Evolutionary conservation across 306 rosid genomes (phyloP).

Genomic region (Malus orientalis): DNA sequence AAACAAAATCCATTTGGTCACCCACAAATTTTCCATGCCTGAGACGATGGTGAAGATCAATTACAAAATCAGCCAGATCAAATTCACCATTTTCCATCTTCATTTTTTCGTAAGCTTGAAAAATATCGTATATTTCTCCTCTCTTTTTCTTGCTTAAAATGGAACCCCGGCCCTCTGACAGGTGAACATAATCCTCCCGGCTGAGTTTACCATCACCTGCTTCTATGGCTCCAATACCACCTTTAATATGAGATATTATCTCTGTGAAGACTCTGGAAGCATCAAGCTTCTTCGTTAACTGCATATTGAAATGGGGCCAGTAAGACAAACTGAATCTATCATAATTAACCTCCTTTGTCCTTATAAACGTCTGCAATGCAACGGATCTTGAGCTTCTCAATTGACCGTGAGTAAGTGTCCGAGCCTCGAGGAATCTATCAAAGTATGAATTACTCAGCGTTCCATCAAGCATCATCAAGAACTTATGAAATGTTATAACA

Average conservation of each 20-base stretch:
- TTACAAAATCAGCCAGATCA: slow-evolving; percentile 72
- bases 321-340: slow-evolving; percentile 54
- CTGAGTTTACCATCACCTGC: slow-evolving; percentile 37
- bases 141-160: slow-evolving; percentile 37
- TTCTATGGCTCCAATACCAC: slow-evolving; percentile 38
- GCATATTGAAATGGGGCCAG: slow-evolving; percentile 66
- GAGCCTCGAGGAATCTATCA: slow-evolving; percentile 39
- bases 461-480: slow-evolving; percentile 77
- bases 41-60: slow-evolving; percentile 51
- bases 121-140: slow-evolving; percentile 46
- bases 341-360: slow-evolving; percentile 57
- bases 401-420: slow-evolving; percentile 8
- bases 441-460: slow-evolving; percentile 60
- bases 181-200: slow-evolving; percentile 35
- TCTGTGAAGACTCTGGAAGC: slow-evolving; percentile 56
- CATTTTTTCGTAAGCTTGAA: slow-evolving; percentile 51
- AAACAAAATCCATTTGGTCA: slow-evolving; percentile 50
- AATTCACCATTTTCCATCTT: slow-evolving; percentile 58
- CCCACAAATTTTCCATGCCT: slow-evolving; percentile 34
- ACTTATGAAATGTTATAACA: slow-evolving; percentile 62
- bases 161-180: slow-evolving; percentile 40
- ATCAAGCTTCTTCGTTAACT: slow-evolving; percentile 48
- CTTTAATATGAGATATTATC: slow-evolving; percentile 71
- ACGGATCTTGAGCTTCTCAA: slow-evolving; percentile 32
- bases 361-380: slow-evolving; percentile 42